These are phyloP conservation scores for Lyophyllum decastes DNA, from an alignment of 768 basidiomycete species.

Conservation along the genomic window DNA sequence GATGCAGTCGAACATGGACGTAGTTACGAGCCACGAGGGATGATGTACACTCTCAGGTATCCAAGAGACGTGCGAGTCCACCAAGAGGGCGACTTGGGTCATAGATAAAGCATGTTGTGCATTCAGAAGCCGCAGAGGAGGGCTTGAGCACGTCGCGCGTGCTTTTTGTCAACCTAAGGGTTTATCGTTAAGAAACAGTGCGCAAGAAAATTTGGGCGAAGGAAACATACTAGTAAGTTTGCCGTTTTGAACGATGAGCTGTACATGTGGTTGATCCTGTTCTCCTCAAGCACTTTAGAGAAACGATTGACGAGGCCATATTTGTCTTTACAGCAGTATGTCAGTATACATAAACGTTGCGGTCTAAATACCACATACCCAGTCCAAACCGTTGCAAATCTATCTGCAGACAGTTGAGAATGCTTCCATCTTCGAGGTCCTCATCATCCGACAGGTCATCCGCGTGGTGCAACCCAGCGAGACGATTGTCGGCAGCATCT, in stretches of 20 bases:
- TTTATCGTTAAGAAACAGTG: not conserved
- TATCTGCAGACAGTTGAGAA: constrained; percentile 72
- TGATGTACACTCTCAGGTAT: too few species aligned
- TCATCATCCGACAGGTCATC: constrained; percentile 32
- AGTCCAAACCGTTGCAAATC: constrained; percentile 73
- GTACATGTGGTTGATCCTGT: constrained; percentile 82
- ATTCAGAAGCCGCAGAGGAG: constrained; percentile 58
- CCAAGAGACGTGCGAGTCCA: not conserved
- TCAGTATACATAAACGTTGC: not conserved
- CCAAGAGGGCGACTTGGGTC: not conserved
- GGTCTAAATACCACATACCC: constrained; percentile 39
- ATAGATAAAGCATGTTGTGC: not conserved
- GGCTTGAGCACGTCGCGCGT: constrained; percentile 56
- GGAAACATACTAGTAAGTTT: constrained; percentile 62
- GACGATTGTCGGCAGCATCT: constrained; percentile 52
- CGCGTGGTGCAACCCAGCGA: constrained; percentile 28
- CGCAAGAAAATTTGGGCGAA: not conserved
- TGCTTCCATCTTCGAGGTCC: constrained; percentile 37
- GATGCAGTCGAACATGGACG: not conserved
- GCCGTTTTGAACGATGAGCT: constrained; percentile 84
- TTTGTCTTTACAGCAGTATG: constrained; percentile 53
- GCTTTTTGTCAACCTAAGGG: constrained; percentile 56
- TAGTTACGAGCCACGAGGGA: not conserved
- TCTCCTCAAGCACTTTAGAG: constrained; percentile 69
- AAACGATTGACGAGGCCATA: constrained; percentile 78